Conservation (phyloP, 2,329 filamentous ascomycete genomes). For the Neofusicoccum ribis region DNA sequence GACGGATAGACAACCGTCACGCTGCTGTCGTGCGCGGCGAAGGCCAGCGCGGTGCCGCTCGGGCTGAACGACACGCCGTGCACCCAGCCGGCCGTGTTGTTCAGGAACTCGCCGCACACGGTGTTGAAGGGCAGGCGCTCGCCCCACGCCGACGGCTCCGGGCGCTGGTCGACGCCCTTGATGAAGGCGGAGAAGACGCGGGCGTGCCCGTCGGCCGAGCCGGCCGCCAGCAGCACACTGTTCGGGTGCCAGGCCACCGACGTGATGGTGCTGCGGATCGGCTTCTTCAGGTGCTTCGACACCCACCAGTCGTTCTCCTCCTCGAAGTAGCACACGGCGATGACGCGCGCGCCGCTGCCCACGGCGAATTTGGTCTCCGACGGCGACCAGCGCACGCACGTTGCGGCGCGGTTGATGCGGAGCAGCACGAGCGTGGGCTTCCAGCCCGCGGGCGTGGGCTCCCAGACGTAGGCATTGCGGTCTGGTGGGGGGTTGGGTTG, state of each 20-base stretch:
- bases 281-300: constrained; percentile 98
- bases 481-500: constrained; percentile 55
- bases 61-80: constrained; percentile 93
- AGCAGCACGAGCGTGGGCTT: constrained; percentile 96
- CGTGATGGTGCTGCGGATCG: constrained; percentile 94
- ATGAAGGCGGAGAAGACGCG: constrained; percentile 94
- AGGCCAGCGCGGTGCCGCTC: constrained; percentile 88
- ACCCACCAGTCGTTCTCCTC: constrained; percentile 99
- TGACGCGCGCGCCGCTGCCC: constrained; percentile 90
- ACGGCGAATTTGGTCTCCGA: constrained; percentile 97
- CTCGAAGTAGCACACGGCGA: constrained; percentile 97
- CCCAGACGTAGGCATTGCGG: constrained; percentile 97
- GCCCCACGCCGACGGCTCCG: constrained; percentile 87
- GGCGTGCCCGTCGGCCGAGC: constrained; percentile 95
- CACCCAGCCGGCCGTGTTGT: constrained; percentile 96
- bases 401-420: constrained; percentile 94
- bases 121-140: constrained; percentile 97
- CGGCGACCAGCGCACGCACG: constrained; percentile 95
- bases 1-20: constrained; percentile 95
- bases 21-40: constrained; percentile 92
- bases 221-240: constrained; percentile 89
- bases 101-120: constrained; percentile 93
- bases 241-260: constrained; percentile 97
- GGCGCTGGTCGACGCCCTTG: constrained; percentile 86
- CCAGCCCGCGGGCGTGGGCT: constrained; percentile 87